Base-by-base conservation (phyloP, 2,329 filamentous ascomycete species). In the Microthyrium microscopicum region DNA sequence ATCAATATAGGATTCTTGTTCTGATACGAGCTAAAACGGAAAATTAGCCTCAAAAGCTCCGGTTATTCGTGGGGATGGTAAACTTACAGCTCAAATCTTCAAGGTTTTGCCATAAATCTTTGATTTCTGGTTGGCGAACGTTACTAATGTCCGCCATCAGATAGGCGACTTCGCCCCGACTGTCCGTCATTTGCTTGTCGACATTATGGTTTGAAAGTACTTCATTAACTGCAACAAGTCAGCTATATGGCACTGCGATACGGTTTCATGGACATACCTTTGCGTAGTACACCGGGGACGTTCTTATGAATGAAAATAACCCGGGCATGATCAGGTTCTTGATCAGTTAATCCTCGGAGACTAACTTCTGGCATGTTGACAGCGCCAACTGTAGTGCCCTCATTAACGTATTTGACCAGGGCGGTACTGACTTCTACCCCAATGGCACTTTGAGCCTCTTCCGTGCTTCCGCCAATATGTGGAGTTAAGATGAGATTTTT, bases 141-240 rank as follows among this genome's bases (percentile, higher is more conserved):
- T 79, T 73, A 60, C 83, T 93, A 47, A 98, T 79, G 61, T 98
- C 89, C 5, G 89, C 89, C 85, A 98, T 94, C 41, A 98, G 65
- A 54, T 98, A 98, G 15, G 89, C 89, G 43, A 89, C 77, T 53
- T 95, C 87, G 45, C 84, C 87, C 61, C 77, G 78, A 58, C 80
- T 92, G 55, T 95, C 89, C 32, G 82, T 89, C 64, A 91, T 95
- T 60, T 98, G 89, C 67, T 95, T 95, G 62, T 94, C 87, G 46
- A 98, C 85, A 55, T 98, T 98, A 64, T 98, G 85, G 49, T 91
- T 76, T 27, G 79, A 81, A 30, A 98, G 68, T 41, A 95, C 83
- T 49, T 89, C 81, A 64, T 98, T 98, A 44, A 98, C 89, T 76
- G n/a, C n/a, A n/a, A n/a, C n/a, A n/a, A n/a, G n/a, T n/a, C n/a